phyloP scores from a whole-genome alignment of 1,284 basidiomycete species.

The Irpex sp. region DNA sequence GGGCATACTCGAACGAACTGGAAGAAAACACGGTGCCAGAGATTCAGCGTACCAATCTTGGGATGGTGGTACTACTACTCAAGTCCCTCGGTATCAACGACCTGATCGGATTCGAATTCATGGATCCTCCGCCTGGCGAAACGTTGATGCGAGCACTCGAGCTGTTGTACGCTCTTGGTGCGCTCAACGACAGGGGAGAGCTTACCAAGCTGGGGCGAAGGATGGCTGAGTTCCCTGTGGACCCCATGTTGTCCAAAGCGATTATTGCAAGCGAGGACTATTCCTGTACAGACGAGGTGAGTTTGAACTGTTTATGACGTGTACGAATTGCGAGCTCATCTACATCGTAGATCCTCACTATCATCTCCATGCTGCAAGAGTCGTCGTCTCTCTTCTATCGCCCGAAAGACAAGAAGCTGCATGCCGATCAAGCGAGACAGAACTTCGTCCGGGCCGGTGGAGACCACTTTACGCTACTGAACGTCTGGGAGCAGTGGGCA shows the following conservation, averaged over 20 bases:
- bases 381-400: constrained; percentile 94
- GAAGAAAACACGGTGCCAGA: constrained; percentile 97
- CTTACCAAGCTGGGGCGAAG: constrained; percentile 92
- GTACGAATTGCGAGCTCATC: not conserved
- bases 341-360: constrained; percentile 75
- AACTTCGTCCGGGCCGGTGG: constrained; percentile 96
- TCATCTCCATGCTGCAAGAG: constrained; percentile 97
- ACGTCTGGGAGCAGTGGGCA: constrained; percentile 99
- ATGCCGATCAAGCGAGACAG: constrained; percentile 94
- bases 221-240: constrained; percentile 99
- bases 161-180: constrained; percentile 92
- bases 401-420: constrained; percentile 95
- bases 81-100: constrained; percentile 98
- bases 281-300: constrained; percentile 93
- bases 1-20: constrained; percentile 93
- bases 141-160: constrained; percentile 97
- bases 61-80: constrained; percentile 92
- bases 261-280: constrained; percentile 96
- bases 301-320: constrained; percentile 14
- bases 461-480: constrained; percentile 95
- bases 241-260: constrained; percentile 95
- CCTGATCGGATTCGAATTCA: constrained; percentile 97
- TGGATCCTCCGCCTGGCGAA: constrained; percentile 98
- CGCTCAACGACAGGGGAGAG: constrained; percentile 94
- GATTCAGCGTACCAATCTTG: constrained; percentile 96